phyloP scores from a whole-genome alignment of 305 asterid species.

The Fraxinus paxiana region DNA sequence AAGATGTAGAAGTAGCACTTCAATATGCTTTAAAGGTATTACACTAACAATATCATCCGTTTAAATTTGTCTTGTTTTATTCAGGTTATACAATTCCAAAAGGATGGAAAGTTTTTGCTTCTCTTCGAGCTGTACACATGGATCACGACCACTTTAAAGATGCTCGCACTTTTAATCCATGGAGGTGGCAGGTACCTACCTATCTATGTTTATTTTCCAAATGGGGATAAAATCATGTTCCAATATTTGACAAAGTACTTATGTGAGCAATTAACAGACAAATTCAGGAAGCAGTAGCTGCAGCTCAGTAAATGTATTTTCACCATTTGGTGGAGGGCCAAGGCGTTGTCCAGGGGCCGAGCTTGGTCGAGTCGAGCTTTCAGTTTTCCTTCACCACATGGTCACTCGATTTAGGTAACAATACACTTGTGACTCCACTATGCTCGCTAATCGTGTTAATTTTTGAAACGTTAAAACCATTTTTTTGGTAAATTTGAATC shows the following conservation, averaged over 20 bases:
- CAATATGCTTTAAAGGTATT: neutral
- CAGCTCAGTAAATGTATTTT: constrained; percentile 35
- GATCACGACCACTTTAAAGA: constrained; percentile 67
- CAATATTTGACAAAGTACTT: neutral
- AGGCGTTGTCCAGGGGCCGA: constrained; percentile 96
- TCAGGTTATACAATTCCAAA: constrained; percentile 78
- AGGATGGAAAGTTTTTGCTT: constrained; percentile 82
- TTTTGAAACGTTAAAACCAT: neutral
- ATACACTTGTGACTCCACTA: neutral
- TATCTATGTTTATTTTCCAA: neutral
- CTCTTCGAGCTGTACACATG: constrained; percentile 84
- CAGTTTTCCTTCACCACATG: constrained; percentile 83
- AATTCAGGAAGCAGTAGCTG: constrained; percentile 25
- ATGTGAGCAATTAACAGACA: constrained; percentile 26
- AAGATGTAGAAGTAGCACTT: neutral
- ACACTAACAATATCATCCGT: too few relatives aligned
- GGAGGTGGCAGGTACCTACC: constrained; percentile 83
- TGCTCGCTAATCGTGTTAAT: neutral
- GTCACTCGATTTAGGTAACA: constrained; percentile 77
- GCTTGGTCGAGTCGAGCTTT: constrained; percentile 84
- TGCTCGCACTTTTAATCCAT: constrained; percentile 83
- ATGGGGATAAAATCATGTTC: neutral
- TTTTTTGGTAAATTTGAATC: neutral
- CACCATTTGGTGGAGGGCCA: constrained; percentile 96
- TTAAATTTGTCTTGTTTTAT: neutral